Base-by-base conservation (phyloP, 2,329 filamentous ascomycete genomes). In the Colletotrichum sp. region DNA sequence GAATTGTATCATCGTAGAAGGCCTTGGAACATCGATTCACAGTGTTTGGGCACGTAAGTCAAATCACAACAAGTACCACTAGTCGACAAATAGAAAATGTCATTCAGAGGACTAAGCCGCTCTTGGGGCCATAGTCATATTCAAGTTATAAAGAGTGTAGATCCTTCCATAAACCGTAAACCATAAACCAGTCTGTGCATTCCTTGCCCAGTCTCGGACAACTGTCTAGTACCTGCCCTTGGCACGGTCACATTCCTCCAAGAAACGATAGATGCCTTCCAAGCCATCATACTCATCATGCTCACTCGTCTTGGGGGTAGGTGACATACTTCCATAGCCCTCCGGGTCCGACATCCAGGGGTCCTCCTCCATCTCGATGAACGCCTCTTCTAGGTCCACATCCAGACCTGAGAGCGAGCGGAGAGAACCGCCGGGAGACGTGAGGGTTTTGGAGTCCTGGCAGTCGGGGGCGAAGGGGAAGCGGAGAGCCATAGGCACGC, bases 381-480 rank as follows among this genome's bases (percentile, higher is more conserved):
- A 86, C 7, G 82, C 84, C 16, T 86, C 84, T 11, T 80, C 66
- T 34, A 74, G 61, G 12, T 72, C 76, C 8, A 83, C 83, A 21
- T 87, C 85, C 5, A 85, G 73, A 12, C 78, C 78, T 2, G 81
- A 82, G 6, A 86, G 76, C 4, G 88, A 90, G 29, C 84, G 83
- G 51, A 86, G 76, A 5, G 88, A 90, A 9, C 85, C 84, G n/a
- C 84, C 86, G 2, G 87, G 86, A 18, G 88, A 88, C 8, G 85
- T 85, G 36, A 86, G 72, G 1, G 81, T 81, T 55, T 82, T 82
- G 4, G 70, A 70, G 8, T 70, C 75, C 11, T 81, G 76, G 6
- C 78, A 77, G 16, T 86, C 87, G 0, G 96, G 94, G 1, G 96
- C 96, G 79, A 95, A 98, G 1, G 96, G 96, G 79, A 98, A 98